Base-by-base conservation (phyloP, 495 filamentous ascomycete genomes). In the Penicillium cosmopolitanum region DNA sequence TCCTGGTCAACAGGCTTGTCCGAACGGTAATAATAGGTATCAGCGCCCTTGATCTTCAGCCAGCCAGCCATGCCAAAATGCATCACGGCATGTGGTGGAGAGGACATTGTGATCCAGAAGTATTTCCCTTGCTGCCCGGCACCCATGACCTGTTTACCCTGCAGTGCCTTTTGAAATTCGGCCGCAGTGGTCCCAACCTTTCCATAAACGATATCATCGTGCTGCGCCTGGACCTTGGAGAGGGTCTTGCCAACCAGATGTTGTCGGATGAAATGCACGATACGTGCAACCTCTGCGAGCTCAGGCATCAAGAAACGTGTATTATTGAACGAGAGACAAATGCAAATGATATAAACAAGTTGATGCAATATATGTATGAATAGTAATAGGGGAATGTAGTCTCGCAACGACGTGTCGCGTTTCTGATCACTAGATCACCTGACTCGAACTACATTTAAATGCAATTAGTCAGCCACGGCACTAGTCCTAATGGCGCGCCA, bases 41-140 rank as follows among this genome's bases (percentile, higher is more conserved):
- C 85, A 51, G 88, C 87, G 63, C 87, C 85, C 52, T 85, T 85
- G 65, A 97, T 91, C 67, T 95, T 86, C 43, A 97, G 80, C 94
- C 95, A 98, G 10, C 93, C 92, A 54, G 75, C 65, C 89, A 93
- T 97, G 50, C 93, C 93, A 59, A 96, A 88, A 73, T 98, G 94
- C 86, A 97, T 90, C 25, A 98, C 84, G 0, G 87, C 83, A 69
- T 98, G 95, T 0, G 95, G 95, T 19, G 92, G 83, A 7, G 83
- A 84, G 23, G 82, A 80, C 83, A 90, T 88, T 46, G 81, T 75
- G 38, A 89, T 81, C 89, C 95, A 98, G 70, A 98, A 96, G 67
- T 97, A 97, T 82, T 98, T 98, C 18, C 94, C 94, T 70, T 96
- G 94, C 58, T 89, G 90, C 0, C 86, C 86, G 3, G 90, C 88